A percentile compares a stretch with the other conserved stretches of the same genome.
Conservation (phyloP, 306 rosid species). For the Cucurbita moschata region DNA sequence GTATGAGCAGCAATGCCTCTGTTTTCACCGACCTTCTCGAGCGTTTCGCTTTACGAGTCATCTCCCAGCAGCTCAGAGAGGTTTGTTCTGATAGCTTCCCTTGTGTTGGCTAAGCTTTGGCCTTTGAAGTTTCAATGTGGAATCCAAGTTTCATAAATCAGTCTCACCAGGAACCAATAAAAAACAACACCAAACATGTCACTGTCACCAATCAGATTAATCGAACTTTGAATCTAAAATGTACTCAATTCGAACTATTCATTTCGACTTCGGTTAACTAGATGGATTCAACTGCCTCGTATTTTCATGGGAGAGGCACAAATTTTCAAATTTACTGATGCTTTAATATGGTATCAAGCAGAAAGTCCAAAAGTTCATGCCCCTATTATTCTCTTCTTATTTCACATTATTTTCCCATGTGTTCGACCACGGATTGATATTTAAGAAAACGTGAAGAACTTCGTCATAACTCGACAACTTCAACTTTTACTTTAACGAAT, state of each 20-base stretch:
- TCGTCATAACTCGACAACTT: background rate
- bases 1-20: constrained; percentile 97
- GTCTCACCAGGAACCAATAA: constrained; percentile 48
- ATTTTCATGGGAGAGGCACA: background rate
- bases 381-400: background rate
- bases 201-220: background rate
- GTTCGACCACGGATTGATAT: background rate
- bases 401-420: background rate
- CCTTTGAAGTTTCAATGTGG: constrained; percentile 85
- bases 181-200: background rate
- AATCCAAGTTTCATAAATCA: constrained; percentile 85
- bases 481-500: background rate
- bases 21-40: constrained; percentile 93
- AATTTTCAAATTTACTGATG: too few species aligned
- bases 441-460: background rate
- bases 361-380: too few species aligned
- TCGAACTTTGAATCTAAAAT: background rate
- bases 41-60: constrained; percentile 85
- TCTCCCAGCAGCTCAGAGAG: constrained; percentile 80
- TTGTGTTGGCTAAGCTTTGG: constrained; percentile 94
- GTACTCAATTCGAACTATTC: background rate
- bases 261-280: background rate
- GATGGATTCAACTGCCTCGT: background rate
- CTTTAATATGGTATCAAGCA: too few species aligned
- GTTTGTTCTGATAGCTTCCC: constrained; percentile 72